These are phyloP conservation scores for Candida koratica DNA, from an alignment of 805 yeast genomes.

Conservation along the genomic window DNA sequence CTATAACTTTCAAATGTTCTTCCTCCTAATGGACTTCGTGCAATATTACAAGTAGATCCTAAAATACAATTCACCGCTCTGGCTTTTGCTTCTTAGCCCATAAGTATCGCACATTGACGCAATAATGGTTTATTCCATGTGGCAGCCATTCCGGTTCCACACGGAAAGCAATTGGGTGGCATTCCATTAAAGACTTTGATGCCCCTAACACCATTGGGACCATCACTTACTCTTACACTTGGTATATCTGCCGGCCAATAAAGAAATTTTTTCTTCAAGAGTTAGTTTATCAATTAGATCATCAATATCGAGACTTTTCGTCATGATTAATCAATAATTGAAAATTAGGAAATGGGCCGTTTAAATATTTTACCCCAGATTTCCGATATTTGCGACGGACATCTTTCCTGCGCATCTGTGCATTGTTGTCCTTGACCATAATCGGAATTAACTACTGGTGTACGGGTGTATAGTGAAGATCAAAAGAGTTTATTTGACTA, in stretches of 20 bases:
- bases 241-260: constrained; percentile 44
- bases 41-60: constrained; percentile 47
- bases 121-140: constrained; percentile 52
- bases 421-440: no score
- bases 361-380: constrained; percentile 9
- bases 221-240: constrained; percentile 48
- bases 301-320: constrained; percentile 26
- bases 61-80: constrained; percentile 45
- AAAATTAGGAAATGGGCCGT: not conserved
- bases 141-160: constrained; percentile 58
- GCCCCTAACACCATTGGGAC: constrained; percentile 65
- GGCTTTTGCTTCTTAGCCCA: constrained; percentile 52
- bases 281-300: constrained; percentile 27
- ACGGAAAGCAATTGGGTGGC: constrained; percentile 57
- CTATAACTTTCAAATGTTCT: constrained; percentile 60
- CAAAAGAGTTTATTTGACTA: no score
- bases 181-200: constrained; percentile 48
- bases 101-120: constrained; percentile 45
- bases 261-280: constrained; percentile 32
- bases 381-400: constrained; percentile 8
- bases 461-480: no score
- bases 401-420: no score
- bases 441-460: no score
- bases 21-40: constrained; percentile 57
- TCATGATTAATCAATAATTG: constrained; percentile 1